phyloP scores from a whole-genome alignment of 768 basidiomycete species.

The Pisolithus tinctorius region DNA sequence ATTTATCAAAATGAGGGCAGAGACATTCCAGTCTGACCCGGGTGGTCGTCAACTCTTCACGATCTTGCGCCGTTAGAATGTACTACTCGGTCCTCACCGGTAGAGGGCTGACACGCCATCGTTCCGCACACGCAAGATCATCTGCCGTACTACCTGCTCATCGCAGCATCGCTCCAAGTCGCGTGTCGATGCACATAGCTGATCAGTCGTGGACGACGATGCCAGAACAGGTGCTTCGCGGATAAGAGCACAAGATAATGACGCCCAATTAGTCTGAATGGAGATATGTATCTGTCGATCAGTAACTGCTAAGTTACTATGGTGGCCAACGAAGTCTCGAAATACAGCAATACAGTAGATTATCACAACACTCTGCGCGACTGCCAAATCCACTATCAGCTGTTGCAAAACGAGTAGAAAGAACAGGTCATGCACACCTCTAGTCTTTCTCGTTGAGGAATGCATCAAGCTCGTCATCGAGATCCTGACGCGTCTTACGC shows the following conservation, averaged over 20 bases:
- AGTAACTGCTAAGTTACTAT: neutral
- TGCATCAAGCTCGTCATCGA: slow-evolving; percentile 79
- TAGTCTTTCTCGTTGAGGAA: slow-evolving; percentile 54
- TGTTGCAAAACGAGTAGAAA: neutral
- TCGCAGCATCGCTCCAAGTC: too few species aligned
- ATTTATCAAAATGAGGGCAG: too few species aligned
- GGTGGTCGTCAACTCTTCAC: too few species aligned
- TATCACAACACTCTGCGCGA: neutral
- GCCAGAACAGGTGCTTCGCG: neutral
- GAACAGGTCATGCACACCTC: neutral
- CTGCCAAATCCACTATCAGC: neutral
- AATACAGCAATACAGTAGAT: neutral
- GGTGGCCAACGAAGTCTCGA: neutral
- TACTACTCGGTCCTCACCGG: too few species aligned
- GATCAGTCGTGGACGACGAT: too few species aligned
- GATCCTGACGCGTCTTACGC: slow-evolving; percentile 62
- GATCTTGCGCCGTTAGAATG: too few species aligned
- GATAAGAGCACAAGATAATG: neutral
- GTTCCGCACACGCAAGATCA: too few species aligned
- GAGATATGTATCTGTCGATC: neutral
- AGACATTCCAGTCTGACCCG: too few species aligned
- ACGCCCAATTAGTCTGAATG: neutral
- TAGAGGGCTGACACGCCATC: too few species aligned
- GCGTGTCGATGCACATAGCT: too few species aligned
- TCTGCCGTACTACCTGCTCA: too few species aligned